phyloP scores from a whole-genome alignment of 1,139 yeast genomes.

The Arxiozyma heterogenica region DNA sequence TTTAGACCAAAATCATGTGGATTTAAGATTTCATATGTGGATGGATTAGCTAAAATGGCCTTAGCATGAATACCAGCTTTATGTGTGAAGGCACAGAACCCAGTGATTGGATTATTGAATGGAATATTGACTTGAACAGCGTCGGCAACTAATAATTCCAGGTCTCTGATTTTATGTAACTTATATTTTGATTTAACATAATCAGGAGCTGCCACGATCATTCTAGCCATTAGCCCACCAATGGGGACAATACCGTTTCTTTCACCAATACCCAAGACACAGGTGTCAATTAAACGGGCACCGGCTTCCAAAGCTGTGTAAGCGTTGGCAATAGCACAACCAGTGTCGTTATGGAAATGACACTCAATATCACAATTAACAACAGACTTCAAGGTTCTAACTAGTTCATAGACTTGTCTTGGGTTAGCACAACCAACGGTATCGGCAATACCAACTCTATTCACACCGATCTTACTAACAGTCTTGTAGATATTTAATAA shows the following conservation, averaged over 20 bases:
- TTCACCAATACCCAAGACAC: slow-evolving; percentile 97
- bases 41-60: slow-evolving; percentile 96
- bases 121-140: slow-evolving; percentile 97
- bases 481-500: slow-evolving; percentile 91
- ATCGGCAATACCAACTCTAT: slow-evolving; percentile 98
- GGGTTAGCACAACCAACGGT: slow-evolving; percentile 99
- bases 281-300: slow-evolving; percentile 88
- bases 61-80: slow-evolving; percentile 99
- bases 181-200: slow-evolving; percentile 92
- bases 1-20: slow-evolving; percentile 94
- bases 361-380: slow-evolving; percentile 97
- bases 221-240: slow-evolving; percentile 97
- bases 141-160: slow-evolving; percentile 92
- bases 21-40: slow-evolving; percentile 91
- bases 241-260: slow-evolving; percentile 97
- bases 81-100: slow-evolving; percentile 98
- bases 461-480: slow-evolving; percentile 94
- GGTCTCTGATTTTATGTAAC: slow-evolving; percentile 89
- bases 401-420: slow-evolving; percentile 94
- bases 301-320: slow-evolving; percentile 98
- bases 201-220: slow-evolving; percentile 98
- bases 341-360: slow-evolving; percentile 98
- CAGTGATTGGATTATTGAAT: slow-evolving; percentile 97
- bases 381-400: slow-evolving; percentile 84
- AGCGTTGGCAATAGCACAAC: slow-evolving; percentile 98